phyloP scores from a whole-genome alignment of 1,284 basidiomycete species.

The Bjerkandera adusta region DNA sequence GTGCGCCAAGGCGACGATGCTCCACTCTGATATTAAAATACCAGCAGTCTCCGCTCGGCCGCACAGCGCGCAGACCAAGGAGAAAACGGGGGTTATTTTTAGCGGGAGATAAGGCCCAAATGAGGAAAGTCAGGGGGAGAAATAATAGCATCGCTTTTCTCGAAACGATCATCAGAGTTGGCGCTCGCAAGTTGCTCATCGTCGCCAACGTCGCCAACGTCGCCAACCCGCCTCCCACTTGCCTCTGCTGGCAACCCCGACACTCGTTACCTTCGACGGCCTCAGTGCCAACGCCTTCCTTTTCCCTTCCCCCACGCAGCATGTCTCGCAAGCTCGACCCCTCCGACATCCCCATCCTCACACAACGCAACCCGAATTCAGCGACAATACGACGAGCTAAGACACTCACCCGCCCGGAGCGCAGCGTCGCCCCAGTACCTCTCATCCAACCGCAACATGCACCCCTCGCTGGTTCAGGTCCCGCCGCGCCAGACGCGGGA shows the following conservation, averaged over 20 bases:
- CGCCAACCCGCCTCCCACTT: conserved; percentile 10
- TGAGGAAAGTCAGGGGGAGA: too few relatives aligned
- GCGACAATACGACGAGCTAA: conserved; percentile 79
- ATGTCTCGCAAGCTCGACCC: conserved; percentile 33
- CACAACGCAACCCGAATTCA: conserved; percentile 52
- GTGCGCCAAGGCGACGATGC: too few relatives aligned
- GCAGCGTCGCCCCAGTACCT: conserved; percentile 89
- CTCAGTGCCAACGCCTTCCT: conserved; percentile 19
- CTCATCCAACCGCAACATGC: conserved; percentile 78
- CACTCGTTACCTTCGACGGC: conserved; percentile 17
- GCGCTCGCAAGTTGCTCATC: too few relatives aligned
- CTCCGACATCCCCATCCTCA: conserved; percentile 68
- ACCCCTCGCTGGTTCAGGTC: conserved; percentile 34
- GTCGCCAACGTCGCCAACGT: conserved; percentile 19
- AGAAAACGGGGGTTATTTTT: too few relatives aligned
- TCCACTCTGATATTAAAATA: too few relatives aligned
- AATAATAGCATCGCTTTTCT: too few relatives aligned
- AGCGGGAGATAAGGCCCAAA: too few relatives aligned
- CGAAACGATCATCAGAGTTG: too few relatives aligned
- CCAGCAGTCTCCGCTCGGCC: too few relatives aligned
- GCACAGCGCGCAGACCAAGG: too few relatives aligned
- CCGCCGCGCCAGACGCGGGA: conserved; percentile 31
- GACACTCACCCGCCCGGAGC: conserved; percentile 95
- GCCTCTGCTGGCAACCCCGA: conserved; percentile 17
- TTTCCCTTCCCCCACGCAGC: conserved; percentile 10